Base-by-base conservation (phyloP, 768 basidiomycete genomes). In the Chiua virens region DNA sequence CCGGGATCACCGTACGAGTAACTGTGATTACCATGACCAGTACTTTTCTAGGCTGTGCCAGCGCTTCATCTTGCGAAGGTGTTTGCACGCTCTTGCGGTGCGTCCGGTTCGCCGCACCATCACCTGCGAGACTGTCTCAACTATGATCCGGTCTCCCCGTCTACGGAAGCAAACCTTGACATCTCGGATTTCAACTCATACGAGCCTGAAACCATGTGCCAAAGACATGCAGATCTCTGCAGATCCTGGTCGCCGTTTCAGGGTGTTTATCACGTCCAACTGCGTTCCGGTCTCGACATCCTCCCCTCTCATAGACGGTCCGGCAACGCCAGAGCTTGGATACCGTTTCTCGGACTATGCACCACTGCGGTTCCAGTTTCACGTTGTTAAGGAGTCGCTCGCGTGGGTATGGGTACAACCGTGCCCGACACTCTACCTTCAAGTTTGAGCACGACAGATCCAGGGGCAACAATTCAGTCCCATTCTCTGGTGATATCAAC, bases 171-270 rank as follows among this genome's bases (percentile, higher is more conserved):
- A 47, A 48, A 34, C 15, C 15, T 20, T 54, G 50, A 49, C 49
- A 54, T 58, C 49, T 54, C 52, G 35, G 53, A 53, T 60, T 44
- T 46, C 51, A 39, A 49, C 52, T 60, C 39, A 44, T 10, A 47
- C 49, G 45, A 51, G 34, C 17, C n/a, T 54, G 49, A 55, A 55
- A 53, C 45, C 36, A 28, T 34, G 52, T 21, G 44, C 45, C 50
- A 52, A 50, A 30, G 37, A 40, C 32, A 46, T 28, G 55, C 28
- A 60, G 58, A 58, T 56, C 53, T 47, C 39, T 65, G 59, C 38
- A 65, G 56, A 63, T 64, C 63, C 38, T 56, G 17, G 40, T 53
- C 39, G 21, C 35, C 32, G 61, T 63, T 63, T 60, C 57, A 63
- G 46, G 43, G 40, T 37, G 52, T 32, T 42, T 38, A 52, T 60